Conservation (phyloP, 2,329 filamentous ascomycete species). For the Blumeria graminis region DNA sequence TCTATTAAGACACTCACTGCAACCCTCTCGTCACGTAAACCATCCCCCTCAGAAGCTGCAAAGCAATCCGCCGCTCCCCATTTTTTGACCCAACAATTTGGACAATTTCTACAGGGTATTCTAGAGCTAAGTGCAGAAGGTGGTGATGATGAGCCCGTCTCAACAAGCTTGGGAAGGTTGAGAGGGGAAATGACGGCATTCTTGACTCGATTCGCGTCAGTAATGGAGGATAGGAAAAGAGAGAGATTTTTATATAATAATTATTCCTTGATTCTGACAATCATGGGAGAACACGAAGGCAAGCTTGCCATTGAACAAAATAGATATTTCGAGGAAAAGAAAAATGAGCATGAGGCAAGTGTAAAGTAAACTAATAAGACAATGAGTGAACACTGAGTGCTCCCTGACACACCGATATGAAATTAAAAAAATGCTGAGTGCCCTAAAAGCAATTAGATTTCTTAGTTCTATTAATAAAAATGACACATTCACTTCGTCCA, state of each 20-base stretch:
- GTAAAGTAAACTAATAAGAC: constrained; percentile 2
- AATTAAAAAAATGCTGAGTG: too few species aligned
- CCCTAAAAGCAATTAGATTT: too few species aligned
- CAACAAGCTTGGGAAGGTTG: constrained; percentile 53
- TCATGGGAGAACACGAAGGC: constrained; percentile 55
- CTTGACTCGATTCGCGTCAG: constrained; percentile 50
- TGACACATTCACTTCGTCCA: too few species aligned
- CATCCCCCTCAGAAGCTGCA: constrained; percentile 25
- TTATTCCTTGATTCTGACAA: constrained; percentile 81
- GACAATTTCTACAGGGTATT: constrained; percentile 71
- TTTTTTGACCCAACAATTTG: constrained; percentile 82
- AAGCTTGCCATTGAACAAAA: constrained; percentile 54
- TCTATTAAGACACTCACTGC: constrained; percentile 44
- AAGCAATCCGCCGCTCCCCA: constrained; percentile 64
- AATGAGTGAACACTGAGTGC: too few species aligned
- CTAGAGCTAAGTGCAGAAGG: constrained; percentile 67
- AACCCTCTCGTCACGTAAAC: constrained; percentile 21
- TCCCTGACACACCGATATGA: too few species aligned
- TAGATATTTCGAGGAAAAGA: constrained; percentile 46
- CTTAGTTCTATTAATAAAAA: too few species aligned
- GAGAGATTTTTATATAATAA: constrained; percentile 89
- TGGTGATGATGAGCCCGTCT: constrained; percentile 82
- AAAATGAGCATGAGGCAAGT: constrained; percentile 28
- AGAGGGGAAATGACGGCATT: constrained; percentile 66
- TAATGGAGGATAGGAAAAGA: constrained; percentile 57